phyloP scores from a whole-genome alignment of 768 basidiomycete species.

The Mycena haematopus region DNA sequence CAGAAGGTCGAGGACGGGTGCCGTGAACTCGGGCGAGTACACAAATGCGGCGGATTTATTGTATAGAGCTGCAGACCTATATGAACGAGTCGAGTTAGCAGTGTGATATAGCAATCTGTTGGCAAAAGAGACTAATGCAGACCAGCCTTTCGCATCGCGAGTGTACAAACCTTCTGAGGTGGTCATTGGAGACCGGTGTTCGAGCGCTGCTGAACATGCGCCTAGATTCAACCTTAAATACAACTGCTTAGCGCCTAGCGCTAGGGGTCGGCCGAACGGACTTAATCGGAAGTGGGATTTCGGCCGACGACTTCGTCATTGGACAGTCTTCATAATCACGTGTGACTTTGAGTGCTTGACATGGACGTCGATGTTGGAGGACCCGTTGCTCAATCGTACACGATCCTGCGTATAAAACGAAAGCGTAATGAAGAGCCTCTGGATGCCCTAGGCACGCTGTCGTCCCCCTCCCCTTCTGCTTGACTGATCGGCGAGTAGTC shows the following conservation, averaged over 20 bases:
- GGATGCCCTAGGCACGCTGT: conserved; percentile 72
- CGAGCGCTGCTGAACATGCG: not conserved
- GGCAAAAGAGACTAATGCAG: too few species aligned
- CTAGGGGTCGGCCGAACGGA: conserved; percentile 11
- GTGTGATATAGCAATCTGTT: too few species aligned
- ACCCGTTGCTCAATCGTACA: conserved; percentile 52
- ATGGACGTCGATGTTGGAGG: conserved; percentile 40
- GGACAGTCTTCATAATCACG: not conserved
- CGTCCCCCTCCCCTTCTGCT: conserved; percentile 11
- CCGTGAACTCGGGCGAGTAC: conserved; percentile 59
- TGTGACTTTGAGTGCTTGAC: conserved; percentile 5
- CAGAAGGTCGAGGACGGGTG: conserved; percentile 39
- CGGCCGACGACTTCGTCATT: conserved; percentile 1
- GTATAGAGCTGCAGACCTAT: conserved; percentile 69
- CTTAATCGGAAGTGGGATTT: not conserved
- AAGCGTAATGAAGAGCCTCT: conserved; percentile 84
- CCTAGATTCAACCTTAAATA: not conserved
- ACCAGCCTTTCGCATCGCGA: conserved; percentile 41
- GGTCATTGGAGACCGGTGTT: not conserved
- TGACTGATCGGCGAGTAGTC: conserved; percentile 46
- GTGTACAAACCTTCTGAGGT: not conserved
- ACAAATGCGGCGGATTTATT: conserved; percentile 73
- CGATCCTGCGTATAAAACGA: conserved; percentile 82
- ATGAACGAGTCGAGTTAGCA: too few species aligned
- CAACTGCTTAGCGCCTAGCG: too few species aligned